These are phyloP conservation scores for Syzygium syzygioides DNA, from an alignment of 441 rosid species.

Conservation along the genomic window DNA sequence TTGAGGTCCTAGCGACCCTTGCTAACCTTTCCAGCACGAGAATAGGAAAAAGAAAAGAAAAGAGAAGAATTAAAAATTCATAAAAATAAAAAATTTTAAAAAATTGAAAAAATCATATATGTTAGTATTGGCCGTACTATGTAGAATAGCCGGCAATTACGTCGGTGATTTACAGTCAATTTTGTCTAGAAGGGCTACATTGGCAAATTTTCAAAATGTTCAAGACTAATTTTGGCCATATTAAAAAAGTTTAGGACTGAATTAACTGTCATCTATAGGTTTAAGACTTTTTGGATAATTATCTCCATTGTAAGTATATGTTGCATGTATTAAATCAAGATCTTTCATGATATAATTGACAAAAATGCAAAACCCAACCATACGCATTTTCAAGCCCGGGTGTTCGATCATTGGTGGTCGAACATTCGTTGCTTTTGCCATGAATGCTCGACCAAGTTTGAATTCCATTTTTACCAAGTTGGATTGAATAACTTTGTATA, in stretches of 20 bases:
- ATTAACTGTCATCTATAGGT: accelerated
- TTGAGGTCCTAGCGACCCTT: too few relatives aligned
- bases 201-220: too few relatives aligned
- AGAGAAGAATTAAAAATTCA: not conserved
- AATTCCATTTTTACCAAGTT: not conserved
- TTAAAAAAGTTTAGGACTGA: not conserved
- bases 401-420: not conserved
- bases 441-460: not conserved
- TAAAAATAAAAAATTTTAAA: not conserved
- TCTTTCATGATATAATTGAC: not conserved
- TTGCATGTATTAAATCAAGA: not conserved
- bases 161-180: accelerated
- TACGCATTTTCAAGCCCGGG: not conserved
- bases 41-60: not conserved
- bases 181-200: too few relatives aligned
- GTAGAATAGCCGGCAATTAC: accelerated
- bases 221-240: not conserved
- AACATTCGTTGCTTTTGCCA: not conserved
- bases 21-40: not conserved
- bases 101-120: accelerated
- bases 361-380: not conserved
- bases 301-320: not conserved
- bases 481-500: not conserved
- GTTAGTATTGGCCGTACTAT: accelerated
- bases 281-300: not conserved